phyloP scores from a whole-genome alignment of 768 basidiomycete genomes.

The Candolleomyces aberdarensis region DNA sequence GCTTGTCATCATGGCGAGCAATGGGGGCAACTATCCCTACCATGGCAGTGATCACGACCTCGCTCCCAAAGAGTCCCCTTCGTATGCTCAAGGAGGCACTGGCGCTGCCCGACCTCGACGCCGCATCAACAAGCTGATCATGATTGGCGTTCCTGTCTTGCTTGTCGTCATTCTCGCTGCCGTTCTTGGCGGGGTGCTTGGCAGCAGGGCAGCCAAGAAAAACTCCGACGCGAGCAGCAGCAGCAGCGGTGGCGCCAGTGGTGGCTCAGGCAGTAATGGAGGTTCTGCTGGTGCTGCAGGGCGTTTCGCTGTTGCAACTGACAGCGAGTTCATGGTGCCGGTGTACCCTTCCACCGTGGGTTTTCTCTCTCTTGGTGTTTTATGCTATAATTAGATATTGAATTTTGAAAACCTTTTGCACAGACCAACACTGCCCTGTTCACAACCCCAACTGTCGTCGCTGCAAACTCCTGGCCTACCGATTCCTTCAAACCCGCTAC shows the following conservation, averaged over 20 bases:
- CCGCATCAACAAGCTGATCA: constrained; percentile 64
- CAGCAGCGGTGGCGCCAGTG: constrained; percentile 35
- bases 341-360: constrained; percentile 85
- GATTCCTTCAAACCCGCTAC: constrained; percentile 71
- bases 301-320: constrained; percentile 76
- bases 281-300: constrained; percentile 36
- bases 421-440: constrained; percentile 76
- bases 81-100: constrained; percentile 41
- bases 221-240: constrained; percentile 35
- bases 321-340: constrained; percentile 75
- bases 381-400: not conserved
- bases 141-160: constrained; percentile 63
- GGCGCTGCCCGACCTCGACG: constrained; percentile 44
- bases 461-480: constrained; percentile 67
- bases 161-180: constrained; percentile 62
- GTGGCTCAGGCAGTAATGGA: constrained; percentile 53
- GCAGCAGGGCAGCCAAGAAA: constrained; percentile 50
- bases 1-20: constrained; percentile 17
- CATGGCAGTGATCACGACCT: constrained; percentile 47
- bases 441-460: constrained; percentile 64
- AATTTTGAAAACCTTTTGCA: constrained; percentile 5
- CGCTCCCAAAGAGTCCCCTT: constrained; percentile 65
- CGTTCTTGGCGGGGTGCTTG: constrained; percentile 77
- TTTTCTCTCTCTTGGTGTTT: constrained; percentile 14
- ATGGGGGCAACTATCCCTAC: constrained; percentile 36